Evolutionary conservation across 2,329 filamentous ascomycete species (phyloP).

Genomic region (Penicillium concentricum): DNA sequence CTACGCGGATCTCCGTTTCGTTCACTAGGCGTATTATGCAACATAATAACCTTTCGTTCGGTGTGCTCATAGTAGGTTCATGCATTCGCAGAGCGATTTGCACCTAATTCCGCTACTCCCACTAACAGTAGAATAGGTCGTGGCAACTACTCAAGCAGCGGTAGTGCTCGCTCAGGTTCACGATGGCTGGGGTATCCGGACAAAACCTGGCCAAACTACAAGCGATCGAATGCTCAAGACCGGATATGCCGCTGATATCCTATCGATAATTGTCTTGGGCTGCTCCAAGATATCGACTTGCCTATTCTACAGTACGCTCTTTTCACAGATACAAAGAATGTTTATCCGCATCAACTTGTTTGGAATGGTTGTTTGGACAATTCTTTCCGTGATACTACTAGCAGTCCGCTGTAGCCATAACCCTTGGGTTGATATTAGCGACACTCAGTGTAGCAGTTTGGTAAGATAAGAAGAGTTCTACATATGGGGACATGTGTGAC

Average conservation of each 20-base stretch:
- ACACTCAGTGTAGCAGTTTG: background rate
- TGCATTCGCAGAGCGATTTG: background rate
- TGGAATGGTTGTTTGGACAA: background rate
- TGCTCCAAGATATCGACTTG: background rate
- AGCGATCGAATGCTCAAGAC: background rate
- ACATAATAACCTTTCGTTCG: background rate
- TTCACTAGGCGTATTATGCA: background rate
- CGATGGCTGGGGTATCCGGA: background rate
- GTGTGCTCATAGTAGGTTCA: background rate
- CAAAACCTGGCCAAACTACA: background rate
- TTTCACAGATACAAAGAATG: background rate
- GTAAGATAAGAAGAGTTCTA: background rate
- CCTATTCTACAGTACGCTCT: background rate
- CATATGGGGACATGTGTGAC: background rate
- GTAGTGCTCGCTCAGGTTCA: background rate
- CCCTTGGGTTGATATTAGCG: background rate
- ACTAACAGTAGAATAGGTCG: background rate
- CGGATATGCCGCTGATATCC: background rate
- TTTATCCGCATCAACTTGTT: background rate
- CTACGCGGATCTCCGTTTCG: background rate
- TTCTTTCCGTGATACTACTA: background rate
- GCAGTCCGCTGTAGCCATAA: background rate
- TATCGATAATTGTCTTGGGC: background rate
- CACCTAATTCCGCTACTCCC: background rate
- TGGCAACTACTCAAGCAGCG: background rate